Evolutionary conservation across 805 yeast species (phyloP).

Genomic region (Suhomyces canberraensis): DNA sequence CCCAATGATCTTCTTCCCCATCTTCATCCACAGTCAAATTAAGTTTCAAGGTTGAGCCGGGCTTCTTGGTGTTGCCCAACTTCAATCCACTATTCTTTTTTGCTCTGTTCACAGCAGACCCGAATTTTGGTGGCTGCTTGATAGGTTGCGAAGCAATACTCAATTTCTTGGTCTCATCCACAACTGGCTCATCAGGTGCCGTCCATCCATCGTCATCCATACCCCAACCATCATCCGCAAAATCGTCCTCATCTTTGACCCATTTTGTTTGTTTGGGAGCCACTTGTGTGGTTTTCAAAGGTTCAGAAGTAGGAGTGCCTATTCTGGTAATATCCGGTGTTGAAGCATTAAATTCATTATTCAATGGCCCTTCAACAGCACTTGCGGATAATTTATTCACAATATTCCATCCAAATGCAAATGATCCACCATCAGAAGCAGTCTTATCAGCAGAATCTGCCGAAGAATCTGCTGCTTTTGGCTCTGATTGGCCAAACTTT

Average conservation of each 20-base stretch:
- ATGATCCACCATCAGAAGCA: conserved; percentile 9
- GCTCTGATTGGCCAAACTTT: conserved; percentile 19
- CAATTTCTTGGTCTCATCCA: not conserved
- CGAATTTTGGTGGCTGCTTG: conserved; percentile 2
- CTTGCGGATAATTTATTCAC: conserved; percentile 31
- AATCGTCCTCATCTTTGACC: not conserved
- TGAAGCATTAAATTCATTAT: conserved; percentile 34
- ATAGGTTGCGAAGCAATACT: conserved; percentile 2
- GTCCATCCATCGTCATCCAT: conserved; percentile 9
- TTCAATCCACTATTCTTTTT: conserved; percentile 19
- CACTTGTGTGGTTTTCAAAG: conserved; percentile 3
- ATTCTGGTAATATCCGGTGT: conserved; percentile 35
- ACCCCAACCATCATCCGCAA: conserved; percentile 23
- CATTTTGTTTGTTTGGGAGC: not conserved
- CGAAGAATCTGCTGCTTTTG: conserved; percentile 7
- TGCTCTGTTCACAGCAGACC: conserved; percentile 2
- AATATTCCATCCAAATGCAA: conserved; percentile 36
- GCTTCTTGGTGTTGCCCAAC: conserved; percentile 17
- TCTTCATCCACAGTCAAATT: conserved; percentile 19
- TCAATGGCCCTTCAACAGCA: conserved; percentile 29
- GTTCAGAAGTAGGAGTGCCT: conserved; percentile 22
- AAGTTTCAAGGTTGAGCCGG: conserved; percentile 24
- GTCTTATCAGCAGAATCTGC: conserved; percentile 6
- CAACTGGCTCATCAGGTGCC: not conserved
- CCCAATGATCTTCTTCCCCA: conserved; percentile 33